Conservation (phyloP, 106 monocot genomes). For the Platanthera zijinensis region DNA sequence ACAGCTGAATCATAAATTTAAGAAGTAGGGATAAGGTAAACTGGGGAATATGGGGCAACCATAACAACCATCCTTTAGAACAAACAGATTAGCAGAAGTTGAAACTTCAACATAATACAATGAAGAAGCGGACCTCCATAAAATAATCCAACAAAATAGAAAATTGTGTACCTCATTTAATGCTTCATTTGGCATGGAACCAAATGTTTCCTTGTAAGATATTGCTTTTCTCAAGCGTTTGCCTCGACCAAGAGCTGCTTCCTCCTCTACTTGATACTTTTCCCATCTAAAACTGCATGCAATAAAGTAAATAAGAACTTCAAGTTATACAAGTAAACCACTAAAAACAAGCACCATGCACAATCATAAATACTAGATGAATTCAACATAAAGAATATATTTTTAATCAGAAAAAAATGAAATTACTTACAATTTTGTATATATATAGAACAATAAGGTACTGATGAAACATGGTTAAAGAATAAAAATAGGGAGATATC, state of each 20-base stretch:
- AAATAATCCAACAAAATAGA: neutral
- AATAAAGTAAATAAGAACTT: neutral
- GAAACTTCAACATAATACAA: neutral
- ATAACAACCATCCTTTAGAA: neutral
- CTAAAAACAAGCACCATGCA: too few relatives aligned
- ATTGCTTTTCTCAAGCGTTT: constrained; percentile 92
- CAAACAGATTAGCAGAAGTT: neutral
- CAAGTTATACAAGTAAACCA: neutral
- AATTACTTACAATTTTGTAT: too few relatives aligned
- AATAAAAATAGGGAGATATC: too few relatives aligned
- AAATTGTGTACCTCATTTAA: constrained; percentile 64
- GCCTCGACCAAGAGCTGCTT: constrained; percentile 86
- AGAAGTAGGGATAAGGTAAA: too few relatives aligned
- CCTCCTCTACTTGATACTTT: constrained; percentile 83
- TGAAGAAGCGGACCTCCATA: neutral
- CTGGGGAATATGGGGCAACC: neutral
- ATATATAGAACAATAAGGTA: too few relatives aligned
- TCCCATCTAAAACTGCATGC: constrained; percentile 58
- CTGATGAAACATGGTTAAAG: too few relatives aligned
- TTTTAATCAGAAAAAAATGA: too few relatives aligned
- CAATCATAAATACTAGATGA: too few relatives aligned
- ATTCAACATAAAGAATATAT: too few relatives aligned
- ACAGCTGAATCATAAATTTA: too few relatives aligned
- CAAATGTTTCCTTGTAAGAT: constrained; percentile 87
- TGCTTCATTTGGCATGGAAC: constrained; percentile 59